Evolutionary conservation across 192 early-diverging fungal species (phyloP).

Genomic region (Backusella tuberculispora): DNA sequence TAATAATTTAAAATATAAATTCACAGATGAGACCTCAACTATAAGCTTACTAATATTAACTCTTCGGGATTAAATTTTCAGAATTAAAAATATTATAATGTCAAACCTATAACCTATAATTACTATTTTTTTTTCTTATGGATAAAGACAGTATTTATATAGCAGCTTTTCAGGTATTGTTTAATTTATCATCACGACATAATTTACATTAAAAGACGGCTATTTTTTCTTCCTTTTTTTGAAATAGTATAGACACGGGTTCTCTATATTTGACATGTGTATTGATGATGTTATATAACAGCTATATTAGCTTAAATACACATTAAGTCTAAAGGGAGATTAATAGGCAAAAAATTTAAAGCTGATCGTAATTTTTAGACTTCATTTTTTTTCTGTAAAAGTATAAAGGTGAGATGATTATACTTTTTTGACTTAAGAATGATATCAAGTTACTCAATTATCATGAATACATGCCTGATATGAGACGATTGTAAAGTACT

Average conservation of each 20-base stretch:
- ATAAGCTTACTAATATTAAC: neutral
- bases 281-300: neutral
- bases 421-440: too few relatives aligned
- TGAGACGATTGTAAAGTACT: neutral
- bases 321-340: neutral
- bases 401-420: neutral
- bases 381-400: neutral
- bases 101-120: neutral
- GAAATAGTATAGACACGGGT: too few relatives aligned
- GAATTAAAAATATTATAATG: neutral
- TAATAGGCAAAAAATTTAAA: neutral
- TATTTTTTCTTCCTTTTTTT: too few relatives aligned
- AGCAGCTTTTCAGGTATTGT: neutral
- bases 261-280: too few relatives aligned
- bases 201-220: too few relatives aligned
- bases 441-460: too few relatives aligned
- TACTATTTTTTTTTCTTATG: neutral
- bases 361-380: neutral
- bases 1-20: neutral
- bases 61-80: neutral
- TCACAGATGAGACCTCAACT: neutral
- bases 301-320: too few relatives aligned
- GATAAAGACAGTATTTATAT: neutral
- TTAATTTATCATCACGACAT: neutral
- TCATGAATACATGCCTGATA: too few relatives aligned